Conservation (phyloP, 306 rosid genomes). For the Acmispon strigosus region DNA sequence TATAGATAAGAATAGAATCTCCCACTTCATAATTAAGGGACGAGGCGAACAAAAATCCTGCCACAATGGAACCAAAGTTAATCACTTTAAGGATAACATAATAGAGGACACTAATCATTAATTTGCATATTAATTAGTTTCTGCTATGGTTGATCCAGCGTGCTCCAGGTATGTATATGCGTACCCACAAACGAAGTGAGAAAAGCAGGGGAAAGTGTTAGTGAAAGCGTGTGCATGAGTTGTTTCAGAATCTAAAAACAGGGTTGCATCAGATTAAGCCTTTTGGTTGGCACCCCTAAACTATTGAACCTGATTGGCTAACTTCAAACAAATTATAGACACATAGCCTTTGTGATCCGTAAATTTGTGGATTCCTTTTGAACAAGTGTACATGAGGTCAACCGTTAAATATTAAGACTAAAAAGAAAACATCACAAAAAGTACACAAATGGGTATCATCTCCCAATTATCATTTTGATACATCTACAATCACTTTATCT, state of each 20-base stretch:
- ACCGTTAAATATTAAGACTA: background rate
- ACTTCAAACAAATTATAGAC: slow-evolving; percentile 1
- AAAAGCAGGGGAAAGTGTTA: background rate
- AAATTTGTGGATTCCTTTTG: slow-evolving; percentile 18
- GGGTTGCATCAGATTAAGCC: background rate
- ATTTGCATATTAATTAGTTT: background rate
- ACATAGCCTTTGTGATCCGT: background rate
- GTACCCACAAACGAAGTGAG: background rate
- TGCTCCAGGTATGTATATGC: background rate
- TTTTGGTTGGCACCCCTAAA: slow-evolving; percentile 26
- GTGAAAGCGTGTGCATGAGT: slow-evolving; percentile 14
- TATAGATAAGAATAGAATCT: too few relatives aligned
- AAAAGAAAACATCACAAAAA: background rate
- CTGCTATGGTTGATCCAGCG: background rate
- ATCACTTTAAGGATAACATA: background rate
- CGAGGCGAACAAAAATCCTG: too few relatives aligned
- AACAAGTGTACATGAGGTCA: slow-evolving; percentile 9
- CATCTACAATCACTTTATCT: too few relatives aligned
- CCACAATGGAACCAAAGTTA: too few relatives aligned
- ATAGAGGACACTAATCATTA: background rate
- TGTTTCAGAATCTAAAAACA: slow-evolving; percentile 13
- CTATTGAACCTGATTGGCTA: slow-evolving; percentile 17
- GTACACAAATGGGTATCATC: background rate
- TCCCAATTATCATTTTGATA: too few relatives aligned
- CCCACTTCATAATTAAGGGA: too few relatives aligned